Conservation (phyloP, 2,329 filamentous ascomycete genomes). For the Colletotrichum sp. region DNA sequence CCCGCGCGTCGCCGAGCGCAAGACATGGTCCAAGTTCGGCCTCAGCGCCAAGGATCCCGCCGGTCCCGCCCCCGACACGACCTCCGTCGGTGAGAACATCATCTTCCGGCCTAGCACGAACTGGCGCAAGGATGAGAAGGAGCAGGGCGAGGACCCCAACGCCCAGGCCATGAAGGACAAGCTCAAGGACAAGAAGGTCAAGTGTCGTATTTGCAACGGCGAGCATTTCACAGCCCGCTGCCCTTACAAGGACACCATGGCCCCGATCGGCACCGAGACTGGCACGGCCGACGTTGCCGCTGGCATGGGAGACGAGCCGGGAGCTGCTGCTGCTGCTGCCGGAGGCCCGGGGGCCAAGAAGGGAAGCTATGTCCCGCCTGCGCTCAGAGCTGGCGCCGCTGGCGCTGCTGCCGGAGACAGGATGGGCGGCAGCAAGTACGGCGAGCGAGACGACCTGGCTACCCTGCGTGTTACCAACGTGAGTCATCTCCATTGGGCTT, state of each 20-base stretch:
- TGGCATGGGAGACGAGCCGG: slow-evolving; percentile 56
- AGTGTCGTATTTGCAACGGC: slow-evolving; percentile 98
- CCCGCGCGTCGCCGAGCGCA: slow-evolving; percentile 93
- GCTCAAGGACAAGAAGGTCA: slow-evolving; percentile 99
- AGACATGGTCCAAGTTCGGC: slow-evolving; percentile 93
- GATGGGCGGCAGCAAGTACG: slow-evolving; percentile 83
- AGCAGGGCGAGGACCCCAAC: slow-evolving; percentile 76
- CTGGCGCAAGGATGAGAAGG: slow-evolving; percentile 90
- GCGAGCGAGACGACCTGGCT: slow-evolving; percentile 93
- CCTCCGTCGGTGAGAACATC: slow-evolving; percentile 96
- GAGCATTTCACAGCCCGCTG: slow-evolving; percentile 99
- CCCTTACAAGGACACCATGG: slow-evolving; percentile 99
- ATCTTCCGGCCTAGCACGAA: slow-evolving; percentile 91
- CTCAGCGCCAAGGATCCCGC: slow-evolving; percentile 81
- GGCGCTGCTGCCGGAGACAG: slow-evolving; percentile 72
- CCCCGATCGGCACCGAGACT: slow-evolving; percentile 71
- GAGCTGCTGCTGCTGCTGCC: slow-evolving; percentile 56
- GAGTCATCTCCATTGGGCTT: slow-evolving; percentile 43
- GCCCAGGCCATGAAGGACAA: slow-evolving; percentile 78
- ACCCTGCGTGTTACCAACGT: slow-evolving; percentile 98
- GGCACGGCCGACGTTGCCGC: slow-evolving; percentile 58
- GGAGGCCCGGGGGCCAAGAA: slow-evolving; percentile 70
- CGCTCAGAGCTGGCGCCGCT: slow-evolving; percentile 75
- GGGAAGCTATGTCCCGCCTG: slow-evolving; percentile 92
- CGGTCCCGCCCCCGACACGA: slow-evolving; percentile 88